Conservation (phyloP, 805 yeast species). For the Alloascoidea hylecoeti region DNA sequence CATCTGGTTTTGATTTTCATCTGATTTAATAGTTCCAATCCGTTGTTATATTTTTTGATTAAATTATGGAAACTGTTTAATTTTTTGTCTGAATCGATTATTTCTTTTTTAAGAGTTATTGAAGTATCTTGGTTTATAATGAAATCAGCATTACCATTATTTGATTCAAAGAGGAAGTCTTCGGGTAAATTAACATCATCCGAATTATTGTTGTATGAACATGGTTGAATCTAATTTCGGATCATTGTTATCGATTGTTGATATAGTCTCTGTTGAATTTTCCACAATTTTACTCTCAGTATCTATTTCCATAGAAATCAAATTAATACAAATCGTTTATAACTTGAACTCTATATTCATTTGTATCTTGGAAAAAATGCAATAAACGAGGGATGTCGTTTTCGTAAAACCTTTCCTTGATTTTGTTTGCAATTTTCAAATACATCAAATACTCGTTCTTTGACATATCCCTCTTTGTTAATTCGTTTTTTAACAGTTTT, state of each 20-base stretch:
- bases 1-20: too few relatives aligned
- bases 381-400: slow-evolving; percentile 88
- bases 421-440: slow-evolving; percentile 73
- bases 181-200: slow-evolving; percentile 71
- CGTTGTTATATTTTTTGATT: slow-evolving; percentile 15
- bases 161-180: slow-evolving; percentile 76
- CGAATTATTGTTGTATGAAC: slow-evolving; percentile 82
- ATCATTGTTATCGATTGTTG: slow-evolving; percentile 51
- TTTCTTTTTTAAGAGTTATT: slow-evolving; percentile 34
- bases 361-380: slow-evolving; percentile 72
- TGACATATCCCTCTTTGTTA: slow-evolving; percentile 72
- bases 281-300: slow-evolving; percentile 27
- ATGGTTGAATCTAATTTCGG: slow-evolving; percentile 72
- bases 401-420: slow-evolving; percentile 84
- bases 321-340: slow-evolving; percentile 54
- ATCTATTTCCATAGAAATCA: slow-evolving; percentile 45
- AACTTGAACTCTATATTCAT: slow-evolving; percentile 62
- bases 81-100: slow-evolving; percentile 25
- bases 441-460: slow-evolving; percentile 74
- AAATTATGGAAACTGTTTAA: slow-evolving; percentile 15
- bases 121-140: slow-evolving; percentile 40
- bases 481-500: slow-evolving; percentile 41
- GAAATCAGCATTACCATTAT: slow-evolving; percentile 73
- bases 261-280: slow-evolving; percentile 34
- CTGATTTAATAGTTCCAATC: too few relatives aligned